Conservation (phyloP, 768 basidiomycete genomes). For the Naganishia vaughanmartiniae region DNA sequence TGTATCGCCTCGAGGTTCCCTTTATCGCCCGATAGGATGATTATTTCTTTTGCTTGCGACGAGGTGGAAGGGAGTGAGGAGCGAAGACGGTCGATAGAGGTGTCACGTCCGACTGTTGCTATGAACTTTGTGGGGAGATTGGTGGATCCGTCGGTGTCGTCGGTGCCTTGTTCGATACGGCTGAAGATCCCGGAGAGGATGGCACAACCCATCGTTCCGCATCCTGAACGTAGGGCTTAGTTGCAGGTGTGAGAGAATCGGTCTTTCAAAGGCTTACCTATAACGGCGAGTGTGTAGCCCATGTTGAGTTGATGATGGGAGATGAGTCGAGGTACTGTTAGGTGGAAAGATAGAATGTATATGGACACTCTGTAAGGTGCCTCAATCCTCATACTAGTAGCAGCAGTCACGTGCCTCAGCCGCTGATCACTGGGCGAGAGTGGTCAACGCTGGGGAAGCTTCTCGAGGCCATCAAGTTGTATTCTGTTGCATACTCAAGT, state of each 20-base stretch:
- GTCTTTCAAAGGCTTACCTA: constrained; percentile 58
- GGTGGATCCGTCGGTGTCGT: too few relatives aligned
- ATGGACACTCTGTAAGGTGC: not conserved
- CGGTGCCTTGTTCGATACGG: constrained; percentile 63
- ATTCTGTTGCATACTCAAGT: too few relatives aligned
- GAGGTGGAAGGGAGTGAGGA: not conserved
- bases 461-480: not conserved
- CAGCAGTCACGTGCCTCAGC: constrained; percentile 31
- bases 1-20: constrained; percentile 70
- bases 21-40: constrained; percentile 60
- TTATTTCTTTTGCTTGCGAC: constrained; percentile 57
- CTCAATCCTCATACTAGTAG: too few relatives aligned
- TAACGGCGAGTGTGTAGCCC: constrained; percentile 88
- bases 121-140: constrained; percentile 76
- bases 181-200: constrained; percentile 87
- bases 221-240: constrained; percentile 61
- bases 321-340: not conserved
- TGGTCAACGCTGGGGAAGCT: not conserved
- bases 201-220: constrained; percentile 97
- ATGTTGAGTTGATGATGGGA: constrained; percentile 54
- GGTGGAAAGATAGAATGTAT: not conserved
- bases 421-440: not conserved
- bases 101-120: constrained; percentile 78
- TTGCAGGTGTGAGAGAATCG: constrained; percentile 32
- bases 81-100: constrained; percentile 43